A percentile compares a stretch with the other conserved stretches of the same genome.
Evolutionary conservation across 164 flowering plant genomes (phyloP).

Genomic region (Aristolochia contorta): DNA sequence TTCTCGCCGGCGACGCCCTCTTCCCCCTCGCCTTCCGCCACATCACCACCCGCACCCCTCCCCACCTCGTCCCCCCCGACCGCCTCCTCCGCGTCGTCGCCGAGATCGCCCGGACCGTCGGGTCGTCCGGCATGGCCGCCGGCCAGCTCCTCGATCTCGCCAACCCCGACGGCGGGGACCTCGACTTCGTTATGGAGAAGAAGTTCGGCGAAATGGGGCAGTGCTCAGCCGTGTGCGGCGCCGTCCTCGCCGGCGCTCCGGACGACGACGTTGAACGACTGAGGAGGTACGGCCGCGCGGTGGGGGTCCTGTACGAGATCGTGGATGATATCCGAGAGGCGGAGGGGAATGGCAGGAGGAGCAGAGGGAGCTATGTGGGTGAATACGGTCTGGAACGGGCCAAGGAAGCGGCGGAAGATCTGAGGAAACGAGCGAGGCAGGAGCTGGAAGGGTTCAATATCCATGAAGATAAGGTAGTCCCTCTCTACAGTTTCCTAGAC

Average conservation of each 20-base stretch:
- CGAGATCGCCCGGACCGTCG: slow-evolving; percentile 84
- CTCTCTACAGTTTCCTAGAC: slow-evolving; percentile 80
- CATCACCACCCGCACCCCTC: slow-evolving; percentile 67
- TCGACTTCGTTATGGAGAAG: slow-evolving; percentile 69
- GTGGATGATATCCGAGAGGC: slow-evolving; percentile 64
- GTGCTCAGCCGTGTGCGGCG: slow-evolving; percentile 95
- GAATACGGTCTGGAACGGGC: slow-evolving; percentile 69
- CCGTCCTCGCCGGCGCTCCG: slow-evolving; percentile 61
- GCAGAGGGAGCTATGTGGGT: slow-evolving; percentile 40
- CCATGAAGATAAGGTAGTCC: slow-evolving; percentile 58
- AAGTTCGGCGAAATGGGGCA: slow-evolving; percentile 84
- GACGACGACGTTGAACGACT: slow-evolving; percentile 57
- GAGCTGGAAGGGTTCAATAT: slow-evolving; percentile 49
- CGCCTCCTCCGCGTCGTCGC: slow-evolving; percentile 65
- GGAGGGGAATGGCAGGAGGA: slow-evolving; percentile 12
- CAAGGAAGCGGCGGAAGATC: slow-evolving; percentile 54
- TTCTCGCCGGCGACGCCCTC: slow-evolving; percentile 91
- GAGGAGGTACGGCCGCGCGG: slow-evolving; percentile 78
- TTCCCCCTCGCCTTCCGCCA: slow-evolving; percentile 89
- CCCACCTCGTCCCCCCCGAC: slow-evolving; percentile 50
- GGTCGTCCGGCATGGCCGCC: slow-evolving; percentile 96
- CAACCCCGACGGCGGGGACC: slow-evolving; percentile 27
- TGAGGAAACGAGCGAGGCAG: slow-evolving; percentile 50
- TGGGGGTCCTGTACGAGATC: slow-evolving; percentile 73
- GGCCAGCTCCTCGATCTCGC: slow-evolving; percentile 71